Evolutionary conservation across 2,329 filamentous ascomycete species (phyloP).

Genomic region (Thermomyces lanuginosus): DNA sequence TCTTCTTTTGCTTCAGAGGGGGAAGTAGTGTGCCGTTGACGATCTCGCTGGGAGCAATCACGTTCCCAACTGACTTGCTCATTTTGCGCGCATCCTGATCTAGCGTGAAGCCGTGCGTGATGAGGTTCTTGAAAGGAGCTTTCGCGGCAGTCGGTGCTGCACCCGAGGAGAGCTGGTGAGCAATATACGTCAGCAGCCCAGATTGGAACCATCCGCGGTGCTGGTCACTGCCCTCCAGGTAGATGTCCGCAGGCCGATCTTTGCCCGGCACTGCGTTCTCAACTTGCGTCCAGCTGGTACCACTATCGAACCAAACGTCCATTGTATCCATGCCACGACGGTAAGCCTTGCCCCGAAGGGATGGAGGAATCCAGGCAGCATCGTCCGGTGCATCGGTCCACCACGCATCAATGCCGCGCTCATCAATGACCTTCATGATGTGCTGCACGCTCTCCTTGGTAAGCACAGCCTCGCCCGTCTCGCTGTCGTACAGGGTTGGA

Average conservation of each 20-base stretch:
- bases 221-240: conserved; percentile 87
- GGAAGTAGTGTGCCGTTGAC: conserved; percentile 69
- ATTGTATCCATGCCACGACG: conserved; percentile 81
- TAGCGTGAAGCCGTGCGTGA: conserved; percentile 89
- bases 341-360: conserved; percentile 42
- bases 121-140: conserved; percentile 72
- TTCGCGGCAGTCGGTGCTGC: conserved; percentile 17
- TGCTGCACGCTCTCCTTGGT: conserved; percentile 65
- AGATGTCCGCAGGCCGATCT: conserved; percentile 52
- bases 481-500: conserved; percentile 62
- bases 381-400: conserved; percentile 72
- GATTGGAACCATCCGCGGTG: conserved; percentile 99
- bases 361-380: conserved; percentile 55
- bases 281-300: conserved; percentile 67
- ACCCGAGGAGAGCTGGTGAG: conserved; percentile 31
- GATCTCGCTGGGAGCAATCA: conserved; percentile 63
- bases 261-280: conserved; percentile 16
- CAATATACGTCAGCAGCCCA: conserved; percentile 72
- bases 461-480: conserved; percentile 58
- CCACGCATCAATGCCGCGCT: conserved; percentile 81
- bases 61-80: conserved; percentile 93
- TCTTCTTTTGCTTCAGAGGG: conserved; percentile 47
- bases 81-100: conserved; percentile 89
- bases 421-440: conserved; percentile 60
- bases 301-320: conserved; percentile 99